phyloP scores from a whole-genome alignment of 2,329 filamentous ascomycete genomes.

The Colletotrichum navitas region DNA sequence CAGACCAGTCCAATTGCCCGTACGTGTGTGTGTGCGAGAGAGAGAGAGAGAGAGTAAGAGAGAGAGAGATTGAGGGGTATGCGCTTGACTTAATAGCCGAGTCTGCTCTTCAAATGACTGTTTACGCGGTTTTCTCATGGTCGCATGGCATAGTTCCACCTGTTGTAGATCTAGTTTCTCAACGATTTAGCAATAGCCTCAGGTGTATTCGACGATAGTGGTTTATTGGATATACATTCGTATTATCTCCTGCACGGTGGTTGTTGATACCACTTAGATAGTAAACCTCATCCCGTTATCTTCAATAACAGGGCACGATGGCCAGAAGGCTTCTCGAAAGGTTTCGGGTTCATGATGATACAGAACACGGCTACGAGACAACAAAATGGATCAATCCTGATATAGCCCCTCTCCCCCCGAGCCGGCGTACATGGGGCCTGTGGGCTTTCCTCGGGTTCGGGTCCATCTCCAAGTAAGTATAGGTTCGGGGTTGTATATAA shows the following conservation, averaged over 20 bases:
- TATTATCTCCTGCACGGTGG: neutral
- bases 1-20: neutral
- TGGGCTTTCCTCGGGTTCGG: slow-evolving; percentile 44
- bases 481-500: neutral
- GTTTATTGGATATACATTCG: neutral
- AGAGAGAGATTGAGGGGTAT: neutral
- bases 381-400: slow-evolving; percentile 64
- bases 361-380: slow-evolving; percentile 51
- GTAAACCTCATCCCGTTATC: neutral
- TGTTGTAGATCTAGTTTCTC: neutral
- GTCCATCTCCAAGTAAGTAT: slow-evolving; percentile 43
- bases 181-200: neutral
- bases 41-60: too few relatives aligned
- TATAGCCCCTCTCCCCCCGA: slow-evolving; percentile 55
- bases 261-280: too few relatives aligned
- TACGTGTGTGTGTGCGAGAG: neutral
- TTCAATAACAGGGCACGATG: slow-evolving; percentile 15
- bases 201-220: too few relatives aligned
- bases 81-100: slow-evolving; percentile 28
- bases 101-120: neutral
- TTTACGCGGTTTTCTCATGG: neutral
- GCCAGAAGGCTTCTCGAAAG: slow-evolving; percentile 25
- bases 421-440: slow-evolving; percentile 59
- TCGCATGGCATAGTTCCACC: neutral
- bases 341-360: slow-evolving; percentile 37